phyloP scores from a whole-genome alignment of 148 eudicot genomes.

The Silene uniflora region DNA sequence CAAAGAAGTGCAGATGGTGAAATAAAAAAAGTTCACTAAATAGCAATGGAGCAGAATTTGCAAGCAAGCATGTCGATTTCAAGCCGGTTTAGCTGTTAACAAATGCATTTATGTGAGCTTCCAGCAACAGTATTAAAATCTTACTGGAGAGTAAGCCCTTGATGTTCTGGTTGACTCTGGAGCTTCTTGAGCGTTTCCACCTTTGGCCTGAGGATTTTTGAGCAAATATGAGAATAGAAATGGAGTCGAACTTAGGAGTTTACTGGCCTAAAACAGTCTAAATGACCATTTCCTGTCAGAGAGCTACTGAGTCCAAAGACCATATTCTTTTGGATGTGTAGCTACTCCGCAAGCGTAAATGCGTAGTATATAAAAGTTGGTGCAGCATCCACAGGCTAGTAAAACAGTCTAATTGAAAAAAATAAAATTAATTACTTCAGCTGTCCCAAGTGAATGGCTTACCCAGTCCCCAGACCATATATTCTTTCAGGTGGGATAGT shows the following conservation, averaged over 20 bases:
- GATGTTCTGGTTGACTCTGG: slow-evolving; percentile 82
- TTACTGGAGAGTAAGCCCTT: slow-evolving; percentile 83
- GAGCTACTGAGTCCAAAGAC: too few relatives aligned
- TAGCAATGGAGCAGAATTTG: background rate
- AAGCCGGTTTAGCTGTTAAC: background rate
- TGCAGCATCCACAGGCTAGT: background rate
- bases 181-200: slow-evolving; percentile 91
- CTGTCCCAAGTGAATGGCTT: slow-evolving; percentile 21
- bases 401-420: background rate
- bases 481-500: slow-evolving; percentile 85
- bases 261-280: background rate
- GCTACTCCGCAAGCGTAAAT: too few relatives aligned
- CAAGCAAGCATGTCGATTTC: background rate
- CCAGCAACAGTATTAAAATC: slow-evolving; percentile 26
- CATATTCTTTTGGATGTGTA: too few relatives aligned
- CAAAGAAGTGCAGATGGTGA: background rate
- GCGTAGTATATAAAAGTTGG: background rate
- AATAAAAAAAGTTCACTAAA: background rate
- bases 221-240: background rate
- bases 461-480: slow-evolving; percentile 94
- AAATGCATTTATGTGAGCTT: background rate
- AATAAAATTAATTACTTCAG: background rate
- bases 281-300: background rate
- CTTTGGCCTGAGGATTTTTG: slow-evolving; percentile 60
- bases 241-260: background rate